Conservation (phyloP, 345 rosid genomes). For the Bruguiera parviflora region DNA sequence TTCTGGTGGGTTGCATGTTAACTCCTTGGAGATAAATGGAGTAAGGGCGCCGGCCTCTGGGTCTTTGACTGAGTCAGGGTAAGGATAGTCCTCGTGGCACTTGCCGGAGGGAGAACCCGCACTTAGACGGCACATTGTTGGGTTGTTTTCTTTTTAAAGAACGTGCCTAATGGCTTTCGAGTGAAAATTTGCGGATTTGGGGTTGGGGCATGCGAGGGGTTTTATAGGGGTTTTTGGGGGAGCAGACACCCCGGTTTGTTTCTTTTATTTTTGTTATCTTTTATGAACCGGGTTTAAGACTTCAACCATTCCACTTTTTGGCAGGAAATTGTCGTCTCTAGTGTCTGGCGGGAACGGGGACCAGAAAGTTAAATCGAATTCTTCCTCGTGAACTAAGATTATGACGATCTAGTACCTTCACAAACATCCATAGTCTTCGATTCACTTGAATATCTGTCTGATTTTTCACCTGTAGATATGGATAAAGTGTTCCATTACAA, state of each 20-base stretch:
- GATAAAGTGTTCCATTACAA: too few species aligned
- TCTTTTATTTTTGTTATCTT: too few species aligned
- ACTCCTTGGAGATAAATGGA: constrained; percentile 10
- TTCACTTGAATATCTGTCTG: too few species aligned
- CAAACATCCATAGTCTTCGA: too few species aligned
- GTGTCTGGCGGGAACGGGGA: background rate
- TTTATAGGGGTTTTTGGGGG: background rate
- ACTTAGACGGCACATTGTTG: constrained; percentile 12
- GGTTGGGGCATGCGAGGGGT: background rate
- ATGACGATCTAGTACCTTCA: too few species aligned
- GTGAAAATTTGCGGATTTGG: background rate
- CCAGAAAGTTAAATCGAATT: background rate
- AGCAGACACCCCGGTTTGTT: background rate
- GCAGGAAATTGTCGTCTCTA: background rate
- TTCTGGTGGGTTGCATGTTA: background rate
- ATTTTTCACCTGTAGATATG: too few species aligned
- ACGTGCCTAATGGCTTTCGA: background rate
- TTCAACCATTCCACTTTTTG: background rate
- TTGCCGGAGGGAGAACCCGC: constrained; percentile 7
- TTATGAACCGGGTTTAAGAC: background rate
- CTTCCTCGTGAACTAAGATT: background rate
- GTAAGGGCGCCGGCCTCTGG: constrained; percentile 1
- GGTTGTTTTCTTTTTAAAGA: too few species aligned
- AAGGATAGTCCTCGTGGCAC: constrained; percentile 7
- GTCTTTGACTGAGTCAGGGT: constrained; percentile 11